Evolutionary conservation across 2,329 filamentous ascomycete species (phyloP).

Genomic region (Ascochyta pisi): DNA sequence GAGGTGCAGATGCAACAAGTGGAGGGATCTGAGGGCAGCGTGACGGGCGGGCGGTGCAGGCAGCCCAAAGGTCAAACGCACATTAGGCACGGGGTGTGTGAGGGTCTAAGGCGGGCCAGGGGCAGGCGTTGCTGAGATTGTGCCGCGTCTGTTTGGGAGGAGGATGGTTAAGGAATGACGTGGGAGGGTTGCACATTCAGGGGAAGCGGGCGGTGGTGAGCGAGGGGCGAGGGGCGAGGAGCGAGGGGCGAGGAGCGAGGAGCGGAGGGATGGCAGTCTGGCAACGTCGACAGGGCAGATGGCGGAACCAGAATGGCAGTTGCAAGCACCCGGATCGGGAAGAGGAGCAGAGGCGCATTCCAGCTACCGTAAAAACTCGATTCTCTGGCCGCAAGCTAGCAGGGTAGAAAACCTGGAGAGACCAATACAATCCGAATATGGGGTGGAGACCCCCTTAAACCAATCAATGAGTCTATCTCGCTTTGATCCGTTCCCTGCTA

Average conservation of each 20-base stretch:
- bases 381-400: no score
- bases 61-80: constrained; percentile 20
- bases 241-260: background rate
- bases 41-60: constrained; percentile 19
- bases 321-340: constrained; percentile 7
- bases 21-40: constrained; percentile 26
- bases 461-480: no score
- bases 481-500: no score
- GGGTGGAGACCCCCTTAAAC: no score
- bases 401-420: no score
- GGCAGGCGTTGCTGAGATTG: constrained; percentile 6
- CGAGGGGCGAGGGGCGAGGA: no score
- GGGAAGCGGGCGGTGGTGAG: constrained; percentile 2
- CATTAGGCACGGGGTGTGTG: constrained; percentile 10
- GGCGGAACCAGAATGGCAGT: constrained; percentile 10
- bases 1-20: constrained; percentile 21
- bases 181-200: constrained; percentile 1
- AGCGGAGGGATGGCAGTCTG: background rate
- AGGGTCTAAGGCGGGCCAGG: constrained; percentile 1
- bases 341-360: constrained; percentile 10
- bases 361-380: no score
- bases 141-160: constrained; percentile 9
- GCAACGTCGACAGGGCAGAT: constrained; percentile 9
- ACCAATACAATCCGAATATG: no score
- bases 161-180: constrained; percentile 12